These are phyloP conservation scores for Penicillium sp. DNA, from an alignment of 2,329 filamentous ascomycete species.

Conservation along the genomic window DNA sequence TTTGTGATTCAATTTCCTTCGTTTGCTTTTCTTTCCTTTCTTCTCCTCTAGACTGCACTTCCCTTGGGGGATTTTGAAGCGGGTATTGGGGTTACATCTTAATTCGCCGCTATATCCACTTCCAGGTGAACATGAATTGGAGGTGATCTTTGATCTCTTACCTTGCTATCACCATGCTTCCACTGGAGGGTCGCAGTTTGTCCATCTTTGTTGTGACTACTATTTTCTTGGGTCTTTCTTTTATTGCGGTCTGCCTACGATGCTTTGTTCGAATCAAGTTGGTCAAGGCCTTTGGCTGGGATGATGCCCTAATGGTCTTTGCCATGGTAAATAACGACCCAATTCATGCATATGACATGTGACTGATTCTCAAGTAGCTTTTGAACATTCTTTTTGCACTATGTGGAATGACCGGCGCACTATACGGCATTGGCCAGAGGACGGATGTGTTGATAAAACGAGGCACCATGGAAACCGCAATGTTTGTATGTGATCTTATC, in stretches of 20 bases:
- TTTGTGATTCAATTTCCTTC: not conserved
- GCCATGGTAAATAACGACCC: conserved; percentile 31
- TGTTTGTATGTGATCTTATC: conserved; percentile 30
- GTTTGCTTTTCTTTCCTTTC: not conserved
- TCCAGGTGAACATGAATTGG: conserved; percentile 11
- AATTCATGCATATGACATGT: not conserved
- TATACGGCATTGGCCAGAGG: conserved; percentile 34
- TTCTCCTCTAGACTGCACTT: not conserved
- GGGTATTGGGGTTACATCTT: not conserved
- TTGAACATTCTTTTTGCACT: conserved; percentile 36
- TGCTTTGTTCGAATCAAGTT: conserved; percentile 37
- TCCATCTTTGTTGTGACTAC: conserved; percentile 35
- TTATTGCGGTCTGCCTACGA: conserved; percentile 35
- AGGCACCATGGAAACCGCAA: conserved; percentile 29
- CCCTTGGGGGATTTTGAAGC: not conserved
- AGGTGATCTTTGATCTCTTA: conserved; percentile 1
- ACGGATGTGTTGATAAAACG: conserved; percentile 12
- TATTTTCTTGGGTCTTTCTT: conserved; percentile 33
- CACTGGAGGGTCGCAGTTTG: conserved; percentile 33
- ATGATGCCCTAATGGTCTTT: conserved; percentile 39
- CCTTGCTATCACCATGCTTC: conserved; percentile 25
- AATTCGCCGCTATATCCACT: not conserved
- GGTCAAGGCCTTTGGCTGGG: conserved; percentile 39
- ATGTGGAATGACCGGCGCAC: conserved; percentile 35
- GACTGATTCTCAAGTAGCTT: conserved; percentile 14